Conservation (phyloP, 208 protist genomes). For the Kentomonas sorsogonicus region DNA sequence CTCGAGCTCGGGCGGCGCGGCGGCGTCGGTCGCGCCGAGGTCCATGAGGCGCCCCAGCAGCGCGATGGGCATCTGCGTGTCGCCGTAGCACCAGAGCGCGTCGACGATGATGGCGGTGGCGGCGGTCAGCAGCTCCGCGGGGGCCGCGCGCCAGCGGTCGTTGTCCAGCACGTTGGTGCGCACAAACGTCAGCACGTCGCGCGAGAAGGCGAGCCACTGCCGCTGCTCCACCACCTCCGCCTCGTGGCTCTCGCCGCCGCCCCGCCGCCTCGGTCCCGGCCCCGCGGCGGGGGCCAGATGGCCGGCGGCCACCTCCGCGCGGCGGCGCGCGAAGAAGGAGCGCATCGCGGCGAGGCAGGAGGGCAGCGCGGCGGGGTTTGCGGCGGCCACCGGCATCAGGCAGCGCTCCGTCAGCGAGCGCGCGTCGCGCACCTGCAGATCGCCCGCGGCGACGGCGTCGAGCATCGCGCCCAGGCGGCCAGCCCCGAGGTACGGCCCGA, state of each 20-base stretch:
- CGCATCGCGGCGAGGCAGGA: conserved; percentile 26
- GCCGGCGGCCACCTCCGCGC: conserved; percentile 11
- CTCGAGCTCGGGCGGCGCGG: conserved; percentile 25
- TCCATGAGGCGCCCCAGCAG: too few relatives aligned
- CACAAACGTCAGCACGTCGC: conserved; percentile 55
- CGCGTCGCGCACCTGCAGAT: conserved; percentile 32
- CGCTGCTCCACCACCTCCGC: conserved; percentile 53
- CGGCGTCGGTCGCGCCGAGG: conserved; percentile 12
- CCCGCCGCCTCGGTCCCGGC: neutral
- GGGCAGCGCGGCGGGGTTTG: conserved; percentile 31
- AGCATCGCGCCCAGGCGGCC: conserved; percentile 39
- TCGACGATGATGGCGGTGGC: conserved; percentile 21
- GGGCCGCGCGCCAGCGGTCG: conserved; percentile 22
- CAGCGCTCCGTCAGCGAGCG: conserved; percentile 46
- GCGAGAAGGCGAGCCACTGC: conserved; percentile 62
- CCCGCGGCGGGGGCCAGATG: neutral
- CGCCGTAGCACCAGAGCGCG: conserved; percentile 18
- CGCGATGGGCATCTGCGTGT: conserved; percentile 24
- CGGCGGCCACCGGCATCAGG: conserved; percentile 40
- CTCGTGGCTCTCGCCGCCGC: conserved; percentile 4
- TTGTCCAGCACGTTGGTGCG: conserved; percentile 41
- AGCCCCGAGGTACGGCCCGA: conserved; percentile 43
- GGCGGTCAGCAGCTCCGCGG: conserved; percentile 19
- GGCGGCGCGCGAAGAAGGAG: conserved; percentile 33
- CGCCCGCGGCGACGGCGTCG: conserved; percentile 15